Evolutionary conservation across 805 yeast species (phyloP).

Genomic region (Saturnispora bothae): DNA sequence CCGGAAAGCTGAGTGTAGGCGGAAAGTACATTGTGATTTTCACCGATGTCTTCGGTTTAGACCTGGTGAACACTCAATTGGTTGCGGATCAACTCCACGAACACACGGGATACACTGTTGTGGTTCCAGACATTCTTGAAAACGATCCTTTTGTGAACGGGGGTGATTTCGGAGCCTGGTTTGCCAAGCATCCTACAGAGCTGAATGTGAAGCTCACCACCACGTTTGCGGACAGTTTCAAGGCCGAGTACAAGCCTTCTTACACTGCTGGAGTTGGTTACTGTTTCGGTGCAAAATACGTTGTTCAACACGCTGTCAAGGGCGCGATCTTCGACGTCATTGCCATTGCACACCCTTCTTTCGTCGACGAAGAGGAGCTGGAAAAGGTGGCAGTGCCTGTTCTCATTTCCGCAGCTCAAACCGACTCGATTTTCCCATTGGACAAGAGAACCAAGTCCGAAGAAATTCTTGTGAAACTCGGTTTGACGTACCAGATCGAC

Average conservation of each 20-base stretch:
- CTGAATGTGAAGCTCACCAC: slow-evolving; percentile 39
- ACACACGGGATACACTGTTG: slow-evolving; percentile 47
- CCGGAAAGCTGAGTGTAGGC: slow-evolving; percentile 32
- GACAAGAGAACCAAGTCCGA: slow-evolving; percentile 59
- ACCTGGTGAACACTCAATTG: slow-evolving; percentile 45
- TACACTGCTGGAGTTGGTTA: slow-evolving; percentile 59
- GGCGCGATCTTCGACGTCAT: slow-evolving; percentile 37
- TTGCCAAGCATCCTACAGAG: slow-evolving; percentile 25
- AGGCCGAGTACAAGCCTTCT: slow-evolving; percentile 31
- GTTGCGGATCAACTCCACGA: slow-evolving; percentile 58
- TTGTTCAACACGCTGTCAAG: slow-evolving; percentile 38
- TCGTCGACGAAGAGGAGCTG: slow-evolving; percentile 56
- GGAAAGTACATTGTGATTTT: slow-evolving; percentile 47
- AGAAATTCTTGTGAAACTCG: slow-evolving; percentile 35
- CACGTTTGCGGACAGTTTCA: slow-evolving; percentile 35
- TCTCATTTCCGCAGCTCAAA: slow-evolving; percentile 65
- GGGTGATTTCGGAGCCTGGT: slow-evolving; percentile 35
- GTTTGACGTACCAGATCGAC: slow-evolving; percentile 47
- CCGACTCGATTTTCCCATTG: slow-evolving; percentile 48
- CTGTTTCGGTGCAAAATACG: slow-evolving; percentile 77
- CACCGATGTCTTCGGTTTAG: slow-evolving; percentile 63
- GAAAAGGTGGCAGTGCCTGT: slow-evolving; percentile 50
- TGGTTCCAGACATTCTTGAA: slow-evolving; percentile 66
- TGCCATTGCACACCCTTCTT: slow-evolving; percentile 81
- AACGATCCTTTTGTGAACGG: slow-evolving; percentile 32